Evolutionary conservation across 148 eudicot species (phyloP), one percentile per base, ranked within the genome.

Genomic region (Rhododendron griersonianum): DNA sequence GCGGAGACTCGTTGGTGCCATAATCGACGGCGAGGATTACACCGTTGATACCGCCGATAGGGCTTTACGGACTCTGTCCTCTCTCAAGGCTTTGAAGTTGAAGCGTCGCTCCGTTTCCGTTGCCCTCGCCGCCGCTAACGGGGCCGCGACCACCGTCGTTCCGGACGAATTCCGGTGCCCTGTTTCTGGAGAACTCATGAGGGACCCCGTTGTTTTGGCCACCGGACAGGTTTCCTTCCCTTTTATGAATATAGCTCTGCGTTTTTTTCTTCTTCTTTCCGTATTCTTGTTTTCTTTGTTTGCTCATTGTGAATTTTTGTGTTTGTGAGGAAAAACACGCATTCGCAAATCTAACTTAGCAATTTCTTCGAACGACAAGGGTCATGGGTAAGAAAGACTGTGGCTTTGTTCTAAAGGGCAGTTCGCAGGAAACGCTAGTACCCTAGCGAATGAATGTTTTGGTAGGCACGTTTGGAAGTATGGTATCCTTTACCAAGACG

Each of bases 141-240:
- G 1, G 41, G 35, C 30, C 15, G 14, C 41, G 2, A 25, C n/a
- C 19, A 4, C 13, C 14, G 7, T 19, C 18, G 18, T 33, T 55
- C 99, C 99, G 7, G 92, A 90, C 18, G 93, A 93, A 78, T 96
- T 93, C 76, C 87, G 89, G 61, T 96, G 99, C 74, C 98, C 99
- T 23, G 90, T 96, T 79, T 96, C 99, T 18, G 92, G 91, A 83
- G 90, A 89, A 25, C 91, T 96, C 63, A 96, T 96, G 96, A 88
- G 81, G 57, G 97, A 96, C 88, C 98, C 99, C 81, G 99, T 96
- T 33, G 87, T 96, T 53, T 77, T 96, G 81, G 86, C 98, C 87
- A 88, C 96, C 59, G 99, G 99, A 45, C 96, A 93, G 95, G 98
- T 83, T 81, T 33, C 25, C 0, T 41, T 28, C 83, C 5, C 53